These are phyloP conservation scores for Botryotinia convoluta DNA, from an alignment of 2,329 filamentous ascomycete genomes.

Conservation along the genomic window DNA sequence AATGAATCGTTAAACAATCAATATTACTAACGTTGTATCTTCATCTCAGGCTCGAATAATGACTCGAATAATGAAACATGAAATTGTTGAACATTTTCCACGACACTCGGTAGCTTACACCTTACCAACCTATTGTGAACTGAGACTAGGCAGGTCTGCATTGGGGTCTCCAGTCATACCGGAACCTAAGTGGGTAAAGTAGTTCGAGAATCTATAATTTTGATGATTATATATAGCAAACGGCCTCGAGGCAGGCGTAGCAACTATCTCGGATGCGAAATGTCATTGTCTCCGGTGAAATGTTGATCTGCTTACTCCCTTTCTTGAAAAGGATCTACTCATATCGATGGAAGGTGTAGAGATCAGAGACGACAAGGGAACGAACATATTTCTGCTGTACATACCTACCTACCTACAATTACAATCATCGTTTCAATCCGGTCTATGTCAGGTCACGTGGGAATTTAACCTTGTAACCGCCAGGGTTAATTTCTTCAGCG, in stretches of 20 bases:
- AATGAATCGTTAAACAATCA: background rate
- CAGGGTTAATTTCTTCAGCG: slow-evolving; percentile 18
- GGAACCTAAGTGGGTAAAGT: background rate
- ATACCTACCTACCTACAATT: background rate
- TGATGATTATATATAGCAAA: background rate
- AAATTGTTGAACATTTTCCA: background rate
- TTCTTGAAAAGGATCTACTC: background rate
- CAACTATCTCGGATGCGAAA: background rate
- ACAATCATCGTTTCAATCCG: background rate
- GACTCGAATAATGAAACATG: background rate
- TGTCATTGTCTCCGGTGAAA: background rate
- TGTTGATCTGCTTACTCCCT: background rate
- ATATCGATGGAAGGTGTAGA: background rate
- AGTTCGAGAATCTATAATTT: background rate
- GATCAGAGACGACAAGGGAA: background rate
- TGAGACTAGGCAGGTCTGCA: background rate
- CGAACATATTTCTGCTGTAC: background rate
- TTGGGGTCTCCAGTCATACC: background rate
- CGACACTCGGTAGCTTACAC: background rate
- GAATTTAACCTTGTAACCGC: slow-evolving; percentile 7
- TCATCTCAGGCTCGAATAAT: background rate
- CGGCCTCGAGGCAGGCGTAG: background rate
- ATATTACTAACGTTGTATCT: background rate
- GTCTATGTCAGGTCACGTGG: slow-evolving; percentile 7
- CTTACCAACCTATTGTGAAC: background rate